Base-by-base conservation (phyloP, 108 stramenopile species). In the Fragilaria crotonensis region DNA sequence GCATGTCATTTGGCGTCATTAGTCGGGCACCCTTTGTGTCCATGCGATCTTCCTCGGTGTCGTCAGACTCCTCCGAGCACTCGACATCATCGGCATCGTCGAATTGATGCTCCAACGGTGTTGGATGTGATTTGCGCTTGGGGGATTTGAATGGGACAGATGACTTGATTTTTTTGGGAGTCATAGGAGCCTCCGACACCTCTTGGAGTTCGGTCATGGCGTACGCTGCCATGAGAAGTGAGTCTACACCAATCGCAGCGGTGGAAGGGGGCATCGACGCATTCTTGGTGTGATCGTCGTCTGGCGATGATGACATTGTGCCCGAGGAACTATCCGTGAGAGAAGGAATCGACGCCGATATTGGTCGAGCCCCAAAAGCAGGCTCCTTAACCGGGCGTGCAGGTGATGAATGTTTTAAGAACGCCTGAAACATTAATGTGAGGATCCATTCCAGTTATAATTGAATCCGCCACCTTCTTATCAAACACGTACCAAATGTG, bases 401-500 rank as follows among this genome's bases (percentile, higher is more conserved):
- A 1, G 75, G 75, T 33, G 79, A 72, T 48, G 64, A 70, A 41
- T 70, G 71, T 33, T 80, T 80, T 45, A 80, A 53, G 51, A 73
- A 80, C 2, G 79, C 63, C 76, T 76, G 45, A 19, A 20, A 25
- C n/a, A n/a, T n/a, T n/a, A n/a, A n/a, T n/a, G n/a, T 25, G 51
- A 33, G 17, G 31, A 57, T 45, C 7, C 50, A 51, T 27, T 2
- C 5, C 57, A 22, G 62, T n/a, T n/a, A n/a, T n/a, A n/a, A n/a
- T n/a, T n/a, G n/a, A n/a, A n/a, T n/a, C n/a, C n/a, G n/a, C n/a
- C n/a, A n/a, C n/a, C n/a, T n/a, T n/a, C n/a, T n/a, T n/a, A n/a
- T n/a, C n/a, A n/a, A n/a, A 7, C 9, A 70, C 72, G 30, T 66
- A 78, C 83, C 82, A 90, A 66, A 66, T 84, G 85, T 32, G 83